Conservation (phyloP, 2,329 filamentous ascomycete species). For the Colletotrichum navitas region DNA sequence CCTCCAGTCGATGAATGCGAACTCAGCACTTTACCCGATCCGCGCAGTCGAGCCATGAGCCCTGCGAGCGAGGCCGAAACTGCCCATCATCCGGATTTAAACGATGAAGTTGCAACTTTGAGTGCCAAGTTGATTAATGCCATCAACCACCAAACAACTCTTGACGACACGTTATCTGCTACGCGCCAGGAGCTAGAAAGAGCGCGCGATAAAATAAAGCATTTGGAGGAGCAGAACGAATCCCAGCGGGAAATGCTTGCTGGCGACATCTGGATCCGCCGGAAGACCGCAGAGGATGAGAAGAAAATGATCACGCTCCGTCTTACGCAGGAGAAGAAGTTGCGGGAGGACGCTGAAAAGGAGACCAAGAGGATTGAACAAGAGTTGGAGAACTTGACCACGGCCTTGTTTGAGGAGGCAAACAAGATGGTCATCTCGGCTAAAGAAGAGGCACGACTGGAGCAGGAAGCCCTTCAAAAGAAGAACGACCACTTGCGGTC, state of each 20-base stretch:
- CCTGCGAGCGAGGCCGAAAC: conserved; percentile 55
- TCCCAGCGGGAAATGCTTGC: conserved; percentile 79
- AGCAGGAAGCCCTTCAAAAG: conserved; percentile 83
- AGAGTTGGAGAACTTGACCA: conserved; percentile 90
- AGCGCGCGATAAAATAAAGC: conserved; percentile 74
- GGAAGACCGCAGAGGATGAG: conserved; percentile 80
- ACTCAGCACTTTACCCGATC: conserved; percentile 78
- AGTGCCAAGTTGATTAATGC: conserved; percentile 97
- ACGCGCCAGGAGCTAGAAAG: conserved; percentile 86
- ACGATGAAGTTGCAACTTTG: conserved; percentile 85
- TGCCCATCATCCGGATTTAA: conserved; percentile 66
- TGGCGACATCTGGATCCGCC: conserved; percentile 81
- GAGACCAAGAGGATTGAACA: conserved; percentile 92
- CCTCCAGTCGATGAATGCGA: conserved; percentile 67
- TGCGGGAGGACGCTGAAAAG: conserved; percentile 75
- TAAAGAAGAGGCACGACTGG: conserved; percentile 87
- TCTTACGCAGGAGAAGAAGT: conserved; percentile 74
- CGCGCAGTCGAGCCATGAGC: conserved; percentile 66
- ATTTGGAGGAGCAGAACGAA: conserved; percentile 75
- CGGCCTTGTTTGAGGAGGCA: conserved; percentile 96
- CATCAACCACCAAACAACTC: conserved; percentile 93
- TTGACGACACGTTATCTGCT: conserved; percentile 88
- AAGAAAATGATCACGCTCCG: conserved; percentile 70
- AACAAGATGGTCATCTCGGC: conserved; percentile 98
- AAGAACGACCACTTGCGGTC: conserved; percentile 89